Evolutionary conservation across 345 rosid genomes (phyloP), one percentile per base, ranked within the genome.

Genomic region (Adansonia digitata): DNA sequence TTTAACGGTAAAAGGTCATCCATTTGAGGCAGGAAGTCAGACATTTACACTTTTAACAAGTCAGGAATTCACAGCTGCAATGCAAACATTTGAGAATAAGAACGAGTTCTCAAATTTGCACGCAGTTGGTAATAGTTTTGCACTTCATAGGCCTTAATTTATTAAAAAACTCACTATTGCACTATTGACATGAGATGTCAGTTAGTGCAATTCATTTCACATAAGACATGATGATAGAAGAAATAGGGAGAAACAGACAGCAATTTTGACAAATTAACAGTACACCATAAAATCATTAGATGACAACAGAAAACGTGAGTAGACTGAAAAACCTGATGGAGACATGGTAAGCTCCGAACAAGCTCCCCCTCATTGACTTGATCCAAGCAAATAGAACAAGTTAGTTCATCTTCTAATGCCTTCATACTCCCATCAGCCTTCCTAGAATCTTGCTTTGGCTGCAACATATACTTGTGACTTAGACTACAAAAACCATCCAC

Each of bases 361-460:
- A 90, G 84, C 79, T 90, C 92, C 39, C 88, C 94, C 17, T 76
- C 43, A 72, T 83, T 83, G 37, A 88, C 92, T 81, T 83, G 90
- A 79, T 90, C 94, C 87, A 90, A 86, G 82, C 92, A 88, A 69
- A 88, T 85, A 52, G 88, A 83, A 82, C 94, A 90, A 26, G 92
- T 85, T 71, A 86, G 71, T 61, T 84, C 92, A 82, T 90, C 89
- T 66, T 86, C 91, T 39, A 81, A 75, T 72, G 84, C 42, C 77
- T 79, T 85, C 42, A 27, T 43, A 67, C 57, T 75, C 75, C 73
- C 84, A 59, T 83, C 92, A 11, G 70, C 79, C 48, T 69, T 82
- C 78, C 77, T 75, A 18, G 78, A 73, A 49, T 81, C 90, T 79
- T 82, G 86, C 76, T 75, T 88, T 76, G 72, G 53, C 89, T 84